A percentile compares a stretch with the other conserved stretches of the same genome.
These are phyloP conservation scores for Boletus subcaerulescens DNA, from an alignment of 768 basidiomycete genomes.

Conservation along the genomic window DNA sequence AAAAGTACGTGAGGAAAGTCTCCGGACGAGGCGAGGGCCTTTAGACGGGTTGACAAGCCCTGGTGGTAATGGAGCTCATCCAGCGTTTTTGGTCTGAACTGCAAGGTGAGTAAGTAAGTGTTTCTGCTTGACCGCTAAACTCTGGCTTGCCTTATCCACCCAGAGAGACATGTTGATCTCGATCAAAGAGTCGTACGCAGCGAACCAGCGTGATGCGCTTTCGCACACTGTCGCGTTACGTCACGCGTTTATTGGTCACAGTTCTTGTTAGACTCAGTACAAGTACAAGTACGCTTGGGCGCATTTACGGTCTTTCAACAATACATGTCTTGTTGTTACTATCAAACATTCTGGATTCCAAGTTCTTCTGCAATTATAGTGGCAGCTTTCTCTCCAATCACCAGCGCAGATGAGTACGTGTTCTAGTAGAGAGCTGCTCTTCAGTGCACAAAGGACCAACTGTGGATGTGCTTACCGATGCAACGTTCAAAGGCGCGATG, in stretches of 20 bases:
- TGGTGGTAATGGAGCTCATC: conserved; percentile 87
- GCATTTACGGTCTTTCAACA: too few species aligned
- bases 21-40: conserved; percentile 78
- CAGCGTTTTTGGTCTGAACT: conserved; percentile 86
- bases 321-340: too few species aligned
- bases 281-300: too few species aligned
- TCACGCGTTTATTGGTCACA: conserved; percentile 32
- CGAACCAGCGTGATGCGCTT: not conserved
- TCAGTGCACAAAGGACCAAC: not conserved
- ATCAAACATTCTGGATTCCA: conserved; percentile 14
- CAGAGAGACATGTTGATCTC: conserved; percentile 55
- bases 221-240: conserved; percentile 24
- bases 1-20: conserved; percentile 98
- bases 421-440: conserved; percentile 8
- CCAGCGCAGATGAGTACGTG: conserved; percentile 22
- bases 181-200: not conserved
- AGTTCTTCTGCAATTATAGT: conserved; percentile 22
- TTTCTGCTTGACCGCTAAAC: not conserved
- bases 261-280: not conserved
- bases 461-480: conserved; percentile 21
- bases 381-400: conserved; percentile 29
- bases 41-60: conserved; percentile 73
- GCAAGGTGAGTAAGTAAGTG: conserved; percentile 1
- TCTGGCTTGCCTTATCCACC: conserved; percentile 48
- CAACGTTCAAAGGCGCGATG: conserved; percentile 38